phyloP scores from a whole-genome alignment of 768 basidiomycete species.

The Podaxis mareebaensis region DNA sequence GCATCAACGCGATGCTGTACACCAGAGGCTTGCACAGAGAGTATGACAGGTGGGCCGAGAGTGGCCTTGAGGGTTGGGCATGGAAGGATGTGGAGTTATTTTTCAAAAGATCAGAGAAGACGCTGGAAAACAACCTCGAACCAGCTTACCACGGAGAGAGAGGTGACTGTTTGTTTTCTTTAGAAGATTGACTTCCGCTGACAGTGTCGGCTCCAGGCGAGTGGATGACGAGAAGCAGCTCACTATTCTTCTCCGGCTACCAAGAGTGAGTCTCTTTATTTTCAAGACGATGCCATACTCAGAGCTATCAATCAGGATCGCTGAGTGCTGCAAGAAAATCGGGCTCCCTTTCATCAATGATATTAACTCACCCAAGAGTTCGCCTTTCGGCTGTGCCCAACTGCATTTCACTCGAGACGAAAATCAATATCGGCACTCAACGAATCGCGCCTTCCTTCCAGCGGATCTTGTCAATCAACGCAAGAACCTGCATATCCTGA shows the following conservation, averaged over 20 bases:
- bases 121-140: conserved; percentile 19
- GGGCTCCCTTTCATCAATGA: conserved; percentile 63
- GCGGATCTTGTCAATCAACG: conserved; percentile 55
- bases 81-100: conserved; percentile 60
- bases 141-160: conserved; percentile 18
- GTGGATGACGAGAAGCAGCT: conserved; percentile 47
- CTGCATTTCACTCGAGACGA: conserved; percentile 28
- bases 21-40: conserved; percentile 27
- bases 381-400: conserved; percentile 21
- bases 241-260: conserved; percentile 56
- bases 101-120: conserved; percentile 69
- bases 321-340: conserved; percentile 51
- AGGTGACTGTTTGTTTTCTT: conserved; percentile 34
- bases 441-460: conserved; percentile 69
- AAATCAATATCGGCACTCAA: conserved; percentile 54
- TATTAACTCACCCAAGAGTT: conserved; percentile 59
- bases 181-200: conserved; percentile 37
- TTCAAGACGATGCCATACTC: not conserved
- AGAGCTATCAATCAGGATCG: conserved; percentile 29
- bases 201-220: conserved; percentile 36
- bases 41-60: conserved; percentile 38
- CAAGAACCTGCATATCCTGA: conserved; percentile 64
- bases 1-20: conserved; percentile 35
- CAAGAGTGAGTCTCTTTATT: conserved; percentile 35
- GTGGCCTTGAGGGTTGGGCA: conserved; percentile 59